Percentiles rank a stretch among this genome's conserved stretches.
phyloP scores from a whole-genome alignment of 2,329 filamentous ascomycete genomes.

The Seiridium cupressi region DNA sequence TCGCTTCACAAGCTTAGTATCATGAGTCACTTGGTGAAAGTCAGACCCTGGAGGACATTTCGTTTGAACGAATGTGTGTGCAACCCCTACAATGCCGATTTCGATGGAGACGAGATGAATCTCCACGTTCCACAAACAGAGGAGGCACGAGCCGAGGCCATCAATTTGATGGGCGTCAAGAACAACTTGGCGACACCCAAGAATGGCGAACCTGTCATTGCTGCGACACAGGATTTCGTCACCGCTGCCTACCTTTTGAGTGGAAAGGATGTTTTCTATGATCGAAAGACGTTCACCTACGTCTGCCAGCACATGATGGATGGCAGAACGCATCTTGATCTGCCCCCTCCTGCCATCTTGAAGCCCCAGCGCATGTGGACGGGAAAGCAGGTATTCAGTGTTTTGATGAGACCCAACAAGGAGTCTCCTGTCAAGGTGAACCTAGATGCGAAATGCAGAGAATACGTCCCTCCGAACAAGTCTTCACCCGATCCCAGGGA shows the following conservation, averaged over 20 bases:
- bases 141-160: slow-evolving; percentile 91
- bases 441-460: slow-evolving; percentile 86
- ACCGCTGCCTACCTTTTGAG: slow-evolving; percentile 90
- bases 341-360: slow-evolving; percentile 82
- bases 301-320: slow-evolving; percentile 94
- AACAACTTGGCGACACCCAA: slow-evolving; percentile 94
- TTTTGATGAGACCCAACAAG: slow-evolving; percentile 86
- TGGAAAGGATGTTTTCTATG: slow-evolving; percentile 90
- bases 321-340: slow-evolving; percentile 70
- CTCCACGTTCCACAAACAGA: slow-evolving; percentile 97
- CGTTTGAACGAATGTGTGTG: slow-evolving; percentile 97
- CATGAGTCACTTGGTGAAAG: slow-evolving; percentile 90
- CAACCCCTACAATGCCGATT: slow-evolving; percentile 97
- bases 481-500: slow-evolving; percentile 49
- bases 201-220: slow-evolving; percentile 97
- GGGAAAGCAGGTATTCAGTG: slow-evolving; percentile 92
- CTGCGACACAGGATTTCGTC: slow-evolving; percentile 99
- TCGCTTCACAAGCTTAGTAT: slow-evolving; percentile 99
- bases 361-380: slow-evolving; percentile 91
- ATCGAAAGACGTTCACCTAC: slow-evolving; percentile 83
- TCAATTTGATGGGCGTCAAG: slow-evolving; percentile 96
- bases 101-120: slow-evolving; percentile 99
- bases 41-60: slow-evolving; percentile 93
- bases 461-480: slow-evolving; percentile 54
- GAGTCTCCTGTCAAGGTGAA: slow-evolving; percentile 83